These are phyloP conservation scores for Asterella californica DNA, from an alignment of 225 moss, liverwort and hornwort species.

Conservation along the genomic window DNA sequence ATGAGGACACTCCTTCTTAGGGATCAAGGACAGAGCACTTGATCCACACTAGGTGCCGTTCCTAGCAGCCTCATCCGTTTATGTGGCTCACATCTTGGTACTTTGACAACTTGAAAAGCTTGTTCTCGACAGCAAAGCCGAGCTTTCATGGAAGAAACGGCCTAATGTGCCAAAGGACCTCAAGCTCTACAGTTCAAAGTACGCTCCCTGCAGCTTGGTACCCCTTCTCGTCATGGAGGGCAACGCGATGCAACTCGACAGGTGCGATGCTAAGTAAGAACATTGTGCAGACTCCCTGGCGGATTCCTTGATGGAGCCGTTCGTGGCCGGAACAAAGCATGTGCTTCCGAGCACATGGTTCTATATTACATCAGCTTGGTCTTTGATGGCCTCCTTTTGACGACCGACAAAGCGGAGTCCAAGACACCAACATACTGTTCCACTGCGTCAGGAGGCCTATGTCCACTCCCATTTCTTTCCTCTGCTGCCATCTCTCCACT, in stretches of 20 bases:
- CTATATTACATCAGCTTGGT: slow-evolving; percentile 15
- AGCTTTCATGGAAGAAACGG: background rate
- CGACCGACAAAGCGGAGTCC: slow-evolving; percentile 31
- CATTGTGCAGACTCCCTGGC: background rate
- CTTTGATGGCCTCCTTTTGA: slow-evolving; percentile 26
- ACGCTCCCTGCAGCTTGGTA: background rate
- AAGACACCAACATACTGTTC: slow-evolving; percentile 37
- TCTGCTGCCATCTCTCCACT: slow-evolving; percentile 29
- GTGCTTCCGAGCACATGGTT: background rate
- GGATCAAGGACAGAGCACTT: background rate
- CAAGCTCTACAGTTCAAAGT: background rate
- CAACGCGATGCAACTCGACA: background rate
- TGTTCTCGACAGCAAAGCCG: background rate
- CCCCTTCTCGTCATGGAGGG: background rate
- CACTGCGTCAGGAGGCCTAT: slow-evolving; percentile 22
- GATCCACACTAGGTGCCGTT: background rate
- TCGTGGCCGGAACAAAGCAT: background rate
- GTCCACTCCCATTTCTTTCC: background rate
- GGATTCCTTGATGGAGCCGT: background rate
- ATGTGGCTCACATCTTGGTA: background rate
- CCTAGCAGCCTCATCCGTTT: background rate
- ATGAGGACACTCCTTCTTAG: background rate
- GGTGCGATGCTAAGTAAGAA: background rate
- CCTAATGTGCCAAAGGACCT: background rate
- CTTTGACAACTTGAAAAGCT: background rate